Base-by-base conservation (phyloP, 2,329 filamentous ascomycete genomes). In the Dactylellina haptotyla region DNA sequence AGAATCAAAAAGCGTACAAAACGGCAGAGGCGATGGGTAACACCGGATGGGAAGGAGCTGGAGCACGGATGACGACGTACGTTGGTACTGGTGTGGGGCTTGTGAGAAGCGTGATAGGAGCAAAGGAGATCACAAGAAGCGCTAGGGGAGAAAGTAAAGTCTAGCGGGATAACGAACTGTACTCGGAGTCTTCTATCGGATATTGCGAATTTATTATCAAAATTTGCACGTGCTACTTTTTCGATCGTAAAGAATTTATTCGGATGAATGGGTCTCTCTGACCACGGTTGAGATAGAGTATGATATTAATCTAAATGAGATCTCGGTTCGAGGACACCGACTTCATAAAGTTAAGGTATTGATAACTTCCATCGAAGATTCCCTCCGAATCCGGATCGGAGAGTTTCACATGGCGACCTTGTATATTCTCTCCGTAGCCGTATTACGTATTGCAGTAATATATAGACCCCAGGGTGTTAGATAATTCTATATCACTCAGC, bases 41-140 rank as follows among this genome's bases (percentile, higher is more conserved):
- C 79, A 80, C 79, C 14, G 82, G 85, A 16, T 69, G 64, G 64
- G 64, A 56, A 25, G 56, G 50, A 20, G 48, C 32, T 6, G 56
- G 46, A 10, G 67, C 53, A 2, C 82, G 87, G 69, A 81, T 89
- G 81, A 87, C 86, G 3, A 86, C 86, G 8, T 90, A 88, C 82
- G 87, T 86, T 69, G 87, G 88, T 2, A 85, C 85, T 18, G 87
- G 84, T 0, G 84, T 89, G 12, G 88, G 88, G 0, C 80, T 89
- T 72, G 82, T 89, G 1, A 84, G 79, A 48, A 79, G 83, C 39
- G 81, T 86, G 0, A 82, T 82, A 75, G 78, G 81, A 14, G 87
- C 86, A 2, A 81, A 79, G 10, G 82, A 85, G 8, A 86, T 89
- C 77, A 83, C 87, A 2, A 79, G 79, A 48, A 83, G 85, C 66